Conservation (phyloP, 164 flowering plant species). For the Chimonanthus salicifolius region DNA sequence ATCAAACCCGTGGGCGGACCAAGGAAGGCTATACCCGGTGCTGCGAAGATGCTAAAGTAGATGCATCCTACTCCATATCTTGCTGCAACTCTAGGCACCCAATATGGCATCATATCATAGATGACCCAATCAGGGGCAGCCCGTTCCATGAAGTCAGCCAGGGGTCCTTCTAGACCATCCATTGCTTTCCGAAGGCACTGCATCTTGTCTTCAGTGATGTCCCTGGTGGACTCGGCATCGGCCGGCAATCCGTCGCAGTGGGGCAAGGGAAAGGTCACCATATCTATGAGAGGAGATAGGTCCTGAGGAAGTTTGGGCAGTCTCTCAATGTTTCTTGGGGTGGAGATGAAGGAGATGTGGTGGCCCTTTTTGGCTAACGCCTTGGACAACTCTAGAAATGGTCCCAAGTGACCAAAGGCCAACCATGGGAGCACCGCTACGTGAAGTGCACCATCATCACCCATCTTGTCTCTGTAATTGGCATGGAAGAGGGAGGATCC, state of each 20-base stretch:
- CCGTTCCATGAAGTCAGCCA: constrained; percentile 16
- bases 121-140: constrained; percentile 8
- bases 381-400: constrained; percentile 40
- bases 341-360: constrained; percentile 42
- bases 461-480: no score
- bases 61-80: constrained; percentile 9
- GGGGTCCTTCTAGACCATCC: constrained; percentile 29
- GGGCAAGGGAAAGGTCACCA: constrained; percentile 29
- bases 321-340: constrained; percentile 45
- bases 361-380: constrained; percentile 39
- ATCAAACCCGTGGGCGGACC: not conserved
- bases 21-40: not conserved
- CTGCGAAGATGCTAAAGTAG: constrained; percentile 9
- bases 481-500: no score
- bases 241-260: constrained; percentile 18
- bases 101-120: constrained; percentile 24
- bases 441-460: not conserved
- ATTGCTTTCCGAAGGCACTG: constrained; percentile 28
- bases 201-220: constrained; percentile 23
- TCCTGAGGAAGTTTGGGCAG: constrained; percentile 28
- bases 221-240: constrained; percentile 33
- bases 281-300: constrained; percentile 7
- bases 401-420: constrained; percentile 55
- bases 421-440: constrained; percentile 60
- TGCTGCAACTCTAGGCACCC: constrained; percentile 18